Conservation (phyloP, 2,329 filamentous ascomycete species). For the Epichloe amarillans region DNA sequence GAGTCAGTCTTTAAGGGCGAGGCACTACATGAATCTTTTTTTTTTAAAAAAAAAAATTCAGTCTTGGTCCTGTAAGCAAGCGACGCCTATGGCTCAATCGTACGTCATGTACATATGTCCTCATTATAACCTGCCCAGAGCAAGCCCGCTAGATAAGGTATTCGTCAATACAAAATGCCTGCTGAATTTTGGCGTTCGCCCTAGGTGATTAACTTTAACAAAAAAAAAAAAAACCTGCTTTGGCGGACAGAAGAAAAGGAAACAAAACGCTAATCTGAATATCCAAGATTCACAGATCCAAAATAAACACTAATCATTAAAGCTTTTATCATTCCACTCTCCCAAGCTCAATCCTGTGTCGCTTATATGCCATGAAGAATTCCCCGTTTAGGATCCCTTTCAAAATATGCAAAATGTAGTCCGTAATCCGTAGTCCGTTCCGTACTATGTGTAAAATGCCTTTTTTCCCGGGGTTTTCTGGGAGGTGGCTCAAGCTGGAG, state of each 20-base stretch:
- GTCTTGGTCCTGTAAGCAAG: too few species aligned
- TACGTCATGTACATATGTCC: background rate
- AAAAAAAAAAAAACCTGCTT: background rate
- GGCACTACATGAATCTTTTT: too few species aligned
- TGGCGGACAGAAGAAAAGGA: background rate
- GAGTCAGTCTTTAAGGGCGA: too few species aligned
- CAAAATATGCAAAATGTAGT: background rate
- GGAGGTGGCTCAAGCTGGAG: background rate
- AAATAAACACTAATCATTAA: background rate
- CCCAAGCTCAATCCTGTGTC: background rate
- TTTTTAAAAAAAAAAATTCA: too few species aligned
- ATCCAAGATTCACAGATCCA: background rate
- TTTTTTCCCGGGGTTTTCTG: background rate
- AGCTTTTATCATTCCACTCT: background rate
- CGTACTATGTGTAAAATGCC: background rate
- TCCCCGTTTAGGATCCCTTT: background rate
- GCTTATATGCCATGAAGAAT: background rate
- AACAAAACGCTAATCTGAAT: background rate
- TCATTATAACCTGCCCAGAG: background rate
- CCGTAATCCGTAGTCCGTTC: too few species aligned
- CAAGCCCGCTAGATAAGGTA: background rate
- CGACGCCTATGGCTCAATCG: too few species aligned
- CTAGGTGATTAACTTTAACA: background rate
- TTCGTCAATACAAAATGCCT: background rate
- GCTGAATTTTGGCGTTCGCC: background rate